A percentile compares a stretch with the other conserved stretches of the same genome.
These are phyloP conservation scores for Aurantiochytrium sp. DNA, from an alignment of 108 stramenopile species.

Conservation along the genomic window DNA sequence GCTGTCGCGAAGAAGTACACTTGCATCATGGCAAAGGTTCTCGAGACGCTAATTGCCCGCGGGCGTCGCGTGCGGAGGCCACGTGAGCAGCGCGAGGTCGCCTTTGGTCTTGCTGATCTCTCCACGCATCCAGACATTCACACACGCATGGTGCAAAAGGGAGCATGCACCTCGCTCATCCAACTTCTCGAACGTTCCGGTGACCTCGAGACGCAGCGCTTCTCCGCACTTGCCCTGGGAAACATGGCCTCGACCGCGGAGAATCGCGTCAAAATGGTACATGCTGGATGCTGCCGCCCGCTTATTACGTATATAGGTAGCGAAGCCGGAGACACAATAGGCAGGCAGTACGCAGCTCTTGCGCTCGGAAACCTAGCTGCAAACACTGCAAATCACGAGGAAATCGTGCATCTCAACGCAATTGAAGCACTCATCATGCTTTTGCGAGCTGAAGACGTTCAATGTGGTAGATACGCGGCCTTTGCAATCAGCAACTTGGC, in stretches of 20 bases:
- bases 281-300: conserved; percentile 36
- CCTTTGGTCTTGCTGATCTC: conserved; percentile 69
- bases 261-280: conserved; percentile 55
- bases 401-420: conserved; percentile 51
- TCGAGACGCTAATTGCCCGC: conserved; percentile 70
- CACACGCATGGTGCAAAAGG: conserved; percentile 67
- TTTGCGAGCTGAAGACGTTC: conserved; percentile 54
- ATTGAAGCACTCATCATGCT: conserved; percentile 56
- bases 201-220: conserved; percentile 73
- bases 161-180: conserved; percentile 58
- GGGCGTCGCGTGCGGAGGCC: conserved; percentile 64
- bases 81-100: conserved; percentile 69
- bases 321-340: conserved; percentile 47
- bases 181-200: conserved; percentile 46
- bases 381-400: conserved; percentile 65
- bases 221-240: conserved; percentile 67
- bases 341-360: conserved; percentile 68
- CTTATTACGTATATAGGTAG: conserved; percentile 45
- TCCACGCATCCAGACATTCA: conserved; percentile 60
- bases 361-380: conserved; percentile 71
- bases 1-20: no score
- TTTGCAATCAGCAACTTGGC: conserved; percentile 68
- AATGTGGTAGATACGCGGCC: conserved; percentile 62
- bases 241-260: conserved; percentile 64
- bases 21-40: conserved; percentile 57